Evolutionary conservation across 208 protist species (phyloP).

Genomic region (Acanthamoeba culbertsoni): DNA sequence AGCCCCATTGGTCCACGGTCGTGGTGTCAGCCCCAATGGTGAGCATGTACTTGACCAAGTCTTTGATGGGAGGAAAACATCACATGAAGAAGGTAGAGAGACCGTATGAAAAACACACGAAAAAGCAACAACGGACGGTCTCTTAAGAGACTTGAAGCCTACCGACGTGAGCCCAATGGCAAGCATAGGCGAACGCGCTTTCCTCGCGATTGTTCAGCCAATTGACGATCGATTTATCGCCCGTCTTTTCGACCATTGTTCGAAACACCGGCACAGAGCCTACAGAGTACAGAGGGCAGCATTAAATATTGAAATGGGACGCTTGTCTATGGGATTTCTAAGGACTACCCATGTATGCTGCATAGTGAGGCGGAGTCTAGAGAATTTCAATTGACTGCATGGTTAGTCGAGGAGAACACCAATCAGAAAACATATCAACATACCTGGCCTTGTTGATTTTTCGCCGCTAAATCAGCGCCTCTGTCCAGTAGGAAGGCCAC

Average conservation of each 20-base stretch:
- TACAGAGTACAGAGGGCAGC: no score
- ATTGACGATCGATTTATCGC: neutral
- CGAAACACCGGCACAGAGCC: neutral
- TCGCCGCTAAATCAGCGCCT: neutral
- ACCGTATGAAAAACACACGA: no score
- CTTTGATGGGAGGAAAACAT: neutral
- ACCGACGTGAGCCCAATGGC: neutral
- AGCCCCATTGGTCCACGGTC: neutral
- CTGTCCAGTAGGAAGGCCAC: neutral
- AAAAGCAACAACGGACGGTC: neutral
- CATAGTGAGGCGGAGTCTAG: neutral
- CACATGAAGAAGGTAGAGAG: neutral
- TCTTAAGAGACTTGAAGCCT: neutral
- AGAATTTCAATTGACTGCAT: neutral
- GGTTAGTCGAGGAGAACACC: neutral
- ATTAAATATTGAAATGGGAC: neutral
- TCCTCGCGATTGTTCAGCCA: neutral
- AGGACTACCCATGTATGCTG: neutral
- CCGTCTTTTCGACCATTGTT: neutral
- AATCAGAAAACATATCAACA: neutral
- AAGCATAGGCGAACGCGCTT: neutral
- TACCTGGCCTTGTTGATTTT: neutral
- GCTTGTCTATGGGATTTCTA: neutral
- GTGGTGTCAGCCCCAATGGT: neutral
- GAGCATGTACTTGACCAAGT: conserved; percentile 14